Evolutionary conservation across 208 protist species (phyloP).

Genomic region (Leishmania lainsoni): DNA sequence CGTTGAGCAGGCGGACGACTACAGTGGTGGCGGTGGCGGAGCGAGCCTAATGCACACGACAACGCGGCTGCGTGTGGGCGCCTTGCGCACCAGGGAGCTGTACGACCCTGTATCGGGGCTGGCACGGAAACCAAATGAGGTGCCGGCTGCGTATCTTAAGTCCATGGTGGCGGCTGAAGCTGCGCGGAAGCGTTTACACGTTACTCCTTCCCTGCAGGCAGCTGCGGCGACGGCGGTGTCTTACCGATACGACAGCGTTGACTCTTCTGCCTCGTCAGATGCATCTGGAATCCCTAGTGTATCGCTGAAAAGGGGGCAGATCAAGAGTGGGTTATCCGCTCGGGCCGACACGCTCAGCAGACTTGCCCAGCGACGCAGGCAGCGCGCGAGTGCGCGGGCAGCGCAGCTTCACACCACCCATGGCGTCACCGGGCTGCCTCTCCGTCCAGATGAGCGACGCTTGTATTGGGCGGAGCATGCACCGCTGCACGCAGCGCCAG

Average conservation of each 20-base stretch:
- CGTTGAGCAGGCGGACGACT: neutral
- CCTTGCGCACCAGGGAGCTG: conserved; percentile 7
- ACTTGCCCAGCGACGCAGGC: conserved; percentile 3
- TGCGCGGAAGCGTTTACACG: neutral
- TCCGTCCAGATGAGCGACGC: conserved; percentile 3
- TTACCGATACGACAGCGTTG: neutral
- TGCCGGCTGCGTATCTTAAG: conserved; percentile 18
- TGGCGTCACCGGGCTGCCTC: neutral
- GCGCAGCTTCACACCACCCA: conserved; percentile 6
- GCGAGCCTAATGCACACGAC: neutral
- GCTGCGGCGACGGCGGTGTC: neutral
- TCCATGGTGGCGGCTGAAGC: neutral
- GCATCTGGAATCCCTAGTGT: neutral
- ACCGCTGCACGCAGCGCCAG: conserved; percentile 8
- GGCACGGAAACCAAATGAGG: conserved; percentile 27
- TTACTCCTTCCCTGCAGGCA: neutral
- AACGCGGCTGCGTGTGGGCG: conserved; percentile 11
- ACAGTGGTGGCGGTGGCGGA: neutral
- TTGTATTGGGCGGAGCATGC: conserved; percentile 33
- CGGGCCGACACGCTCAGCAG: neutral
- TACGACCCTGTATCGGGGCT: conserved; percentile 25
- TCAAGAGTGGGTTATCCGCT: neutral
- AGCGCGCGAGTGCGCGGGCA: conserved; percentile 4
- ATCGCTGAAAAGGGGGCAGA: neutral
- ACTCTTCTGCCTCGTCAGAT: neutral